Evolutionary conservation across 2,329 filamentous ascomycete species (phyloP).

Genomic region (Botrytis porri): DNA sequence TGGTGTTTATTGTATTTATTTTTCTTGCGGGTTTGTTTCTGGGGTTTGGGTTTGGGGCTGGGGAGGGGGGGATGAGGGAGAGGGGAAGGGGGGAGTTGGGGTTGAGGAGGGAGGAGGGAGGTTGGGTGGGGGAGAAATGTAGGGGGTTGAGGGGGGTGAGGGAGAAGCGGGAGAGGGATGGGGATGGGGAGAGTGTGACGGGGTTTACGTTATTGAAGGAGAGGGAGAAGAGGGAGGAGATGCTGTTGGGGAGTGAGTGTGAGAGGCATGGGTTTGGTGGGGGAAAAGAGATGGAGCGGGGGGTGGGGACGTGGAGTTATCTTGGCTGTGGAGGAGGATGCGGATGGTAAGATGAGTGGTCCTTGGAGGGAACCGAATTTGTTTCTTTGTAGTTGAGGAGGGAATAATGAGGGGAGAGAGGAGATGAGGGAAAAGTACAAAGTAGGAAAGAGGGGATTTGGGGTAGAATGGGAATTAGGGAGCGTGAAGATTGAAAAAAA

Average conservation of each 20-base stretch:
- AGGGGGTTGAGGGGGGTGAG: no score
- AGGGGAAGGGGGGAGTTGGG: no score
- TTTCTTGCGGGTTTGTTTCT: not conserved
- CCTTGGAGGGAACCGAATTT: not conserved
- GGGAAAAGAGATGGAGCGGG: not conserved
- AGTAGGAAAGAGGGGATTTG: not conserved
- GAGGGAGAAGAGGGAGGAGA: not conserved
- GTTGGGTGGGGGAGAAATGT: no score
- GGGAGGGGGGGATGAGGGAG: no score
- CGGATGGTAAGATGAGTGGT: not conserved
- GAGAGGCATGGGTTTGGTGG: not conserved
- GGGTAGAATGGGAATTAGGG: not conserved
- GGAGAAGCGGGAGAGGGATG: no score
- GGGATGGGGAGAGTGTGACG: not conserved
- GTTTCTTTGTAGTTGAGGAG: not conserved
- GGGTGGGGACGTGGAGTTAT: not conserved
- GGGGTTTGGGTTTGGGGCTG: not conserved
- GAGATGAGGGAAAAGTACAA: not conserved
- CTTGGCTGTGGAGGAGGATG: not conserved
- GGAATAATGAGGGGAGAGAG: not conserved
- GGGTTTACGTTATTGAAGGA: not conserved
- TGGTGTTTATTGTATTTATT: not conserved
- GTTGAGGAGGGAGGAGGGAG: no score
- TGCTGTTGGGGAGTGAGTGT: not conserved
- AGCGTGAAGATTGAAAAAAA: no score